phyloP scores from a whole-genome alignment of 2,329 filamentous ascomycete species.

The Leptographium lundbergii region DNA sequence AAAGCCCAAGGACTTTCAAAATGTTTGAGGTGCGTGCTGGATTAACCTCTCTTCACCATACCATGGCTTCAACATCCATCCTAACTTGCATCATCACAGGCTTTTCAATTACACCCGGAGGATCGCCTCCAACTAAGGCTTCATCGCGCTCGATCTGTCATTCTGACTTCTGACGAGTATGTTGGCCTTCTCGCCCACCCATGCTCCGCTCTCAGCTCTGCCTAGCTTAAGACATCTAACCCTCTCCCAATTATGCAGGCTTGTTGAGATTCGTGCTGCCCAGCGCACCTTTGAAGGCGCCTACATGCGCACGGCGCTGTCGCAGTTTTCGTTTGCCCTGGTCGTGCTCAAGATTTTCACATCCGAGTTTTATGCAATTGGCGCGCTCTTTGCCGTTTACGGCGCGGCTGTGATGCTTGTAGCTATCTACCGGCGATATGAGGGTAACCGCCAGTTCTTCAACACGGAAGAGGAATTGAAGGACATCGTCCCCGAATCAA shows the following conservation, averaged over 20 bases:
- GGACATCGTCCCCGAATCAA: constrained; percentile 14
- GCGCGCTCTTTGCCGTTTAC: constrained; percentile 90
- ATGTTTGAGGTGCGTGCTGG: constrained; percentile 9
- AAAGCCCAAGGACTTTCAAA: background rate
- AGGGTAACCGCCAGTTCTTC: constrained; percentile 93
- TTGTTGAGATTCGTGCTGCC: constrained; percentile 87
- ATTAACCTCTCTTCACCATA: background rate
- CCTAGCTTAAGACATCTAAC: background rate
- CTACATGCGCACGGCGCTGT: constrained; percentile 87
- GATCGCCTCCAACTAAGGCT: constrained; percentile 67
- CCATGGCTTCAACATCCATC: background rate
- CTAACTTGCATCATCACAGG: constrained; percentile 11
- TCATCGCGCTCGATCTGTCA: constrained; percentile 72
- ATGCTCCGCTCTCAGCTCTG: background rate
- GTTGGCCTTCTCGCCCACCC: constrained; percentile 14
- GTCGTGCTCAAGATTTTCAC: constrained; percentile 96
- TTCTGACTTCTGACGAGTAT: constrained; percentile 67
- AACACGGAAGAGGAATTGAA: constrained; percentile 31
- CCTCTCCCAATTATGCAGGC: constrained; percentile 25
- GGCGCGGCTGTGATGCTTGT: constrained; percentile 74
- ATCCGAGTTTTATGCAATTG: constrained; percentile 89
- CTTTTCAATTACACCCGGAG: constrained; percentile 38
- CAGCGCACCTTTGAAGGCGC: constrained; percentile 96
- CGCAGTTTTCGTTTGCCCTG: constrained; percentile 89
- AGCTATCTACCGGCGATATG: constrained; percentile 72